A percentile compares a stretch with the other conserved stretches of the same genome.
Conservation (phyloP, 768 basidiomycete species). For the Boletus tomentosulus region DNA sequence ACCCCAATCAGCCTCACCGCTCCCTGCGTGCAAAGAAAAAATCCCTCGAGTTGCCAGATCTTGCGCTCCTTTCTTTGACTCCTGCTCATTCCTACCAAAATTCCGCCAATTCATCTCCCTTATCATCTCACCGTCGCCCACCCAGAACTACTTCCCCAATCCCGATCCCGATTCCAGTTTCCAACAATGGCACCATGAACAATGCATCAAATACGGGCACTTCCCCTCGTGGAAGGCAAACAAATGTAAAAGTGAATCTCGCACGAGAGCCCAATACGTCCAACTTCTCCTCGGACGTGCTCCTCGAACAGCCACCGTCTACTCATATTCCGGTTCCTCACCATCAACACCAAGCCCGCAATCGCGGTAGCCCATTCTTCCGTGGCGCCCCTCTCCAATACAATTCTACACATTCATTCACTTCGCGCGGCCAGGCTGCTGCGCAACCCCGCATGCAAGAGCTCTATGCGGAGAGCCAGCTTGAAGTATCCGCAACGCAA, state of each 20-base stretch:
- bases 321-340: constrained; percentile 39
- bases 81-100: constrained; percentile 35
- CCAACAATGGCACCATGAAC: constrained; percentile 36
- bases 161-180: constrained; percentile 42
- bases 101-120: constrained; percentile 39
- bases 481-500: constrained; percentile 25
- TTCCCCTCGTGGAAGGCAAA: constrained; percentile 33
- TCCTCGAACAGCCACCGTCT: constrained; percentile 40
- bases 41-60: constrained; percentile 74
- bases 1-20: constrained; percentile 45
- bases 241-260: constrained; percentile 27
- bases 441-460: constrained; percentile 44
- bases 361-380: constrained; percentile 32
- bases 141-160: constrained; percentile 45
- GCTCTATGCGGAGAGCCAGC: constrained; percentile 37
- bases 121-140: constrained; percentile 38
- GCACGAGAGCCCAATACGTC: constrained; percentile 24
- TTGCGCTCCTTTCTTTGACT: constrained; percentile 49
- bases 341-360: constrained; percentile 28
- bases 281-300: constrained; percentile 37
- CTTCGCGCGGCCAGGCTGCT: constrained; percentile 30
- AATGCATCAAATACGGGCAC: constrained; percentile 34
- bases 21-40: constrained; percentile 66
- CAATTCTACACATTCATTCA: constrained; percentile 43
- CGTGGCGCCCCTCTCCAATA: constrained; percentile 35